Percentiles rank a stretch among this genome's conserved stretches.
Evolutionary conservation across 805 yeast genomes (phyloP).

Genomic region (Priceomyces haplophilus): DNA sequence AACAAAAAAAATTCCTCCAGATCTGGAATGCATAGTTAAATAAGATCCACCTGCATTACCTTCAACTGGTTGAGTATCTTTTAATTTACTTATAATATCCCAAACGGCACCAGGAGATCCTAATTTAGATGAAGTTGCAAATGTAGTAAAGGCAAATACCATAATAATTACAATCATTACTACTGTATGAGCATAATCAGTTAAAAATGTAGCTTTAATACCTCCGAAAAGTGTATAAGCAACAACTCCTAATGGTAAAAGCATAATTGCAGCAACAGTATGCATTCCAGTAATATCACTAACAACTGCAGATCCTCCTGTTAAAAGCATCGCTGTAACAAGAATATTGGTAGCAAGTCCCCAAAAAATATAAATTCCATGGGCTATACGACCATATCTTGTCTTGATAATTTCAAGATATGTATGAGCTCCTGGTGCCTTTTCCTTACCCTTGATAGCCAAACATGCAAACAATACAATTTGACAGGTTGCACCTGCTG

Average conservation of each 20-base stretch:
- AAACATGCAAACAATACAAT: slow-evolving; percentile 80
- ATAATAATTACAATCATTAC: slow-evolving; percentile 73
- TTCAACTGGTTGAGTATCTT: slow-evolving; percentile 56
- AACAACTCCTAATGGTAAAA: slow-evolving; percentile 76
- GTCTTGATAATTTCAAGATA: slow-evolving; percentile 80
- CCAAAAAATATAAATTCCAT: slow-evolving; percentile 66
- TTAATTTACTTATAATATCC: slow-evolving; percentile 65
- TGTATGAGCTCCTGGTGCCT: slow-evolving; percentile 91
- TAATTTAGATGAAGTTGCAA: slow-evolving; percentile 61
- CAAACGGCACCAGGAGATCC: slow-evolving; percentile 85
- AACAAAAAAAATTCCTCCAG: slow-evolving; percentile 87
- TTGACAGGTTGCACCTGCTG: slow-evolving; percentile 89
- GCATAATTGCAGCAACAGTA: slow-evolving; percentile 75
- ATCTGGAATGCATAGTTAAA: slow-evolving; percentile 79
- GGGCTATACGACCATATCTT: slow-evolving; percentile 78
- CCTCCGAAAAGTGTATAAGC: slow-evolving; percentile 44
- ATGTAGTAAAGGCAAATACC: slow-evolving; percentile 77
- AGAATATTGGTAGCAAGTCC: slow-evolving; percentile 85
- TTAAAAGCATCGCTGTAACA: slow-evolving; percentile 87
- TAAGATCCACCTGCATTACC: slow-evolving; percentile 88
- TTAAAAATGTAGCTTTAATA: slow-evolving; percentile 44
- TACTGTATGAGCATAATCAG: slow-evolving; percentile 43
- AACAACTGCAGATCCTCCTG: slow-evolving; percentile 88
- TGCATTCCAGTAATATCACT: slow-evolving; percentile 75
- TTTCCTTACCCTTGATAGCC: slow-evolving; percentile 84